phyloP scores from a whole-genome alignment of 116 monocot genomes.

The Posidonia oceanica region DNA sequence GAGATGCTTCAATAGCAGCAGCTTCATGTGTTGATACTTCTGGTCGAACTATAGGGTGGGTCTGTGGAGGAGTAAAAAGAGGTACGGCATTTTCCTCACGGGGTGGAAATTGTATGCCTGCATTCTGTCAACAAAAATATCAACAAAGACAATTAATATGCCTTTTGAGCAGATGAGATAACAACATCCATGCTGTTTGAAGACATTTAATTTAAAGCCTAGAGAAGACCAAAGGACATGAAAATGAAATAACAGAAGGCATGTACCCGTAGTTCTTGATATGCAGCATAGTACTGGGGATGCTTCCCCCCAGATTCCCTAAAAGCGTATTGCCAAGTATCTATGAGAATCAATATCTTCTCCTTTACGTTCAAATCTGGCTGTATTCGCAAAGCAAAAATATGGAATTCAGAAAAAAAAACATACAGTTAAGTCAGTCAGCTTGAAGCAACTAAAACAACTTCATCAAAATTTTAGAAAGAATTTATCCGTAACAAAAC shows the following conservation, averaged over 20 bases:
- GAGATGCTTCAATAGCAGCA: slow-evolving; percentile 70
- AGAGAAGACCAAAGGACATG: not conserved
- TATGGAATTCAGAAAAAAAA: not conserved
- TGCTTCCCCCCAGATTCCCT: slow-evolving; percentile 66
- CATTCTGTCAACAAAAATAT: slow-evolving; percentile 27
- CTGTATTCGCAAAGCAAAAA: slow-evolving; percentile 24
- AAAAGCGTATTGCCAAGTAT: slow-evolving; percentile 96
- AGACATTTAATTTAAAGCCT: too few species aligned
- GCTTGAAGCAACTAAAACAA: not conserved
- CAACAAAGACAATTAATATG: not conserved
- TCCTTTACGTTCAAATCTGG: slow-evolving; percentile 78
- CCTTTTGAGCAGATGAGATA: not conserved
- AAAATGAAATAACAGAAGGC: not conserved
- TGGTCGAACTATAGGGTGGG: slow-evolving; percentile 42
- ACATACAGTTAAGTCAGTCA: not conserved
- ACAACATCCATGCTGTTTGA: not conserved
- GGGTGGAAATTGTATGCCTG: slow-evolving; percentile 92
- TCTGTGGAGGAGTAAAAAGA: slow-evolving; percentile 82
- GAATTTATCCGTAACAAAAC: slow-evolving; percentile 12
- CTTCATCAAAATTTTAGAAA: not conserved
- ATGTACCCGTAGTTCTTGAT: slow-evolving; percentile 69
- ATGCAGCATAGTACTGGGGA: slow-evolving; percentile 80
- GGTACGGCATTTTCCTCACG: slow-evolving; percentile 55
- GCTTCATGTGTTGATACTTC: slow-evolving; percentile 36
- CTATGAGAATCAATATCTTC: slow-evolving; percentile 78